Evolutionary conservation across 331 rosid genomes (phyloP), one percentile per base, ranked within the genome.

Genomic region (Telfairia occidentalis): DNA sequence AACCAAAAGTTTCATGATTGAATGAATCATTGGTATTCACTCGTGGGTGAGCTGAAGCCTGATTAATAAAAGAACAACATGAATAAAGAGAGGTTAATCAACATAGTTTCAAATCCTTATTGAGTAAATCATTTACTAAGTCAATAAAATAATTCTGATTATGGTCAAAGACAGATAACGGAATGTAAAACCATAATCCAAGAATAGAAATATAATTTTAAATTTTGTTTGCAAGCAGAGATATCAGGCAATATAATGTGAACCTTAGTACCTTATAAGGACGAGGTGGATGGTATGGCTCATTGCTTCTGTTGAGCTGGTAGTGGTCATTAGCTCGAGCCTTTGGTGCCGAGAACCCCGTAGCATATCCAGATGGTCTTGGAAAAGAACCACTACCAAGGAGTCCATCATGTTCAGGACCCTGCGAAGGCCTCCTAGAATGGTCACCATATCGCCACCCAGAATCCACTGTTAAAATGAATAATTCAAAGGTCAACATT

Each of bases 331-430:
- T 89, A 59, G 87, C 85, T 75, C 84, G 87, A 78, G 76, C 80
- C 77, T 95, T 95, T 2, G 91, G 77, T 76, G 86, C 90, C 4
- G 94, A 84, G 66, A 77, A 61, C 49, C 92, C 97, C 32, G 94
- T 82, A 1, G 89, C 81, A 89, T 69, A 85, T 63, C 97, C 97
- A 71, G 97, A 61, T 77, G 94, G 92, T 76, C 97, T 88, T 35
- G 97, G 96, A 85, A 89, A 92, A 75, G 99, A 88, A 69, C 99
- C 99, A 82, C 99, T 95, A 37, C 99, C 99, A 18, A 95, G 94
- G 83, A 95, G 99, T 54, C 99, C 99, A 82, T 95, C 99, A 80
- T 95, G 99, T 85, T 95, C 99, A 58, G 96, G 97, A 80, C 84
- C 90, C 84, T 92, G 97, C 86, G 84, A 82, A 81, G 99, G 64